Conservation (phyloP, 345 rosid genomes). For the Sisymbrium irio region DNA sequence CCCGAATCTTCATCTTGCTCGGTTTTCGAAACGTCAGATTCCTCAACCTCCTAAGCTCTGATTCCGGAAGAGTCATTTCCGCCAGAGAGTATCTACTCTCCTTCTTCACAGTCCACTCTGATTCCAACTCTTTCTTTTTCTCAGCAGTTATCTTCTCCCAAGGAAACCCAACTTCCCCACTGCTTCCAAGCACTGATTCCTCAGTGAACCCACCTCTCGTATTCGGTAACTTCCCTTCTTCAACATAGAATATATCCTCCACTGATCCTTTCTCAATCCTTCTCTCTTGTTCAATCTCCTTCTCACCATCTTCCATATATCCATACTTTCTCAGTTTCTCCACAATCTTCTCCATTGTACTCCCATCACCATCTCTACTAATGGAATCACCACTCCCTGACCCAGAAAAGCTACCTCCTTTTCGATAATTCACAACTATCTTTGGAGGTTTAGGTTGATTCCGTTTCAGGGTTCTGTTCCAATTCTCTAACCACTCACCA, state of each 20-base stretch:
- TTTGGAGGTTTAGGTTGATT: slow-evolving; percentile 52
- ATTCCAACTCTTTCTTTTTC: slow-evolving; percentile 40
- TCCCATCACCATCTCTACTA: slow-evolving; percentile 32
- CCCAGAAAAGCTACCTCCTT: slow-evolving; percentile 36
- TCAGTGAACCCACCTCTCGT: slow-evolving; percentile 64
- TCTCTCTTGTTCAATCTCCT: slow-evolving; percentile 41
- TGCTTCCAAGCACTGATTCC: slow-evolving; percentile 44
- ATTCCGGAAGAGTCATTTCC: slow-evolving; percentile 79
- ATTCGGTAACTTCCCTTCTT: slow-evolving; percentile 71
- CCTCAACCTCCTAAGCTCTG: slow-evolving; percentile 82
- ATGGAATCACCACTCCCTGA: slow-evolving; percentile 32
- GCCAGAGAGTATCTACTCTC: slow-evolving; percentile 65
- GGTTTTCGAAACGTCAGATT: slow-evolving; percentile 60
- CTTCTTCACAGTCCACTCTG: slow-evolving; percentile 50
- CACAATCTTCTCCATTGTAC: slow-evolving; percentile 81
- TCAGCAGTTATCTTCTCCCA: slow-evolving; percentile 70
- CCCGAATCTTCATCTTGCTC: slow-evolving; percentile 56
- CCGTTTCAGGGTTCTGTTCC: slow-evolving; percentile 53
- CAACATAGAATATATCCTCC: slow-evolving; percentile 44
- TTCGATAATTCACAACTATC: slow-evolving; percentile 52
- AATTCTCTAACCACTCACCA: slow-evolving; percentile 43
- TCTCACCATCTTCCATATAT: slow-evolving; percentile 44
- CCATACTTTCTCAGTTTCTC: slow-evolving; percentile 81
- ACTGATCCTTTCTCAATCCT: slow-evolving; percentile 72
- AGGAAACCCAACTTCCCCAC: slow-evolving; percentile 63